Evolutionary conservation across 345 rosid genomes (phyloP), one percentile per base, ranked within the genome.

Genomic region (Mallotus nudiflorus): DNA sequence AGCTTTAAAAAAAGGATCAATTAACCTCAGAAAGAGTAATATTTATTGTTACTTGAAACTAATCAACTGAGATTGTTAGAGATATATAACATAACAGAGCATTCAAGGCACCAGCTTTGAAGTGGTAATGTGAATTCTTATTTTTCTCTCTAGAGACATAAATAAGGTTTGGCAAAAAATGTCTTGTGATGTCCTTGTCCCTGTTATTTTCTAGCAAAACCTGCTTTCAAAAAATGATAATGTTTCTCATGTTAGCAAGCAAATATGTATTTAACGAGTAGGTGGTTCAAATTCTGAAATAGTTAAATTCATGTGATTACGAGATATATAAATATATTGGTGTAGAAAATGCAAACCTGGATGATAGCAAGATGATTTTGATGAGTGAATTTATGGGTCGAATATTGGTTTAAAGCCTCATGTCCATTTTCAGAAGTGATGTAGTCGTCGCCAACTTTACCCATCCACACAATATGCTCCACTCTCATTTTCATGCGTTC

Each of bases 81-180:
- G 28, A 11, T n/a, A n/a, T n/a, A n/a, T 24, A 46, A 5, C 42
- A 64, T 83, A 86, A 91, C 86, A 90, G 65, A 5, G 69, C 84
- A 65, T 92, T 92, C n/a, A 92, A 86, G 75, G 98, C 98, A 59
- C 98, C 98, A 13, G 90, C 95, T 73, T 92, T 92, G 71, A 80
- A 92, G 67, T 89, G 74, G 74, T 92, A 95, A 15, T 66, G 80
- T 40, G 77, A 77, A 40, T 73, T 70, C 55, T 54, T 80, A 75
- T 79, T 80, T 72, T 90, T 92, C 71, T 87, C 84, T 67, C 98
- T 75, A 0, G 96, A 84, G 46, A 92, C 74, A 44, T 90, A 92
- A 6, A 90, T 75, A 57, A 92, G 86, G 19, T 82, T 92, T 29
- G 98, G 91, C 88, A 90, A 44, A 9, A 3, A 49, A 61, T 64